Conservation (phyloP, 345 rosid genomes). For the Theobroma cacao region DNA sequence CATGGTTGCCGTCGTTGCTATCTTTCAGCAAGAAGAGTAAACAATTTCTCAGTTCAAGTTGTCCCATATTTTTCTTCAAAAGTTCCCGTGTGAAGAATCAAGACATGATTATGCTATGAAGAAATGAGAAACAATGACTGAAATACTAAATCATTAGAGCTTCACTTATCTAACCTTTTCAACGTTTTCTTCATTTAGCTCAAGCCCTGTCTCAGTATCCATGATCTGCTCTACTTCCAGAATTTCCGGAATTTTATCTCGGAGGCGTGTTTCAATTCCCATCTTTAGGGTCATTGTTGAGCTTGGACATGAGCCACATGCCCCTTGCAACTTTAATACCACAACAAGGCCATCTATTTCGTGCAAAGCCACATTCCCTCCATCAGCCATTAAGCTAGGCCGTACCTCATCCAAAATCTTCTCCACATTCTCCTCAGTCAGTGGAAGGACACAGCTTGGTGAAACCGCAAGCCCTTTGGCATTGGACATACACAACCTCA, state of each 20-base stretch:
- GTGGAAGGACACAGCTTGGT: conserved; percentile 67
- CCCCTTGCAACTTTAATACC: conserved; percentile 85
- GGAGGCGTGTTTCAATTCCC: conserved; percentile 88
- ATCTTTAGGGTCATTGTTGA: conserved; percentile 90
- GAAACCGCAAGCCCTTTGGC: conserved; percentile 44
- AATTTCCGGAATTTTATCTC: conserved; percentile 90
- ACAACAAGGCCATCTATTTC: conserved; percentile 97
- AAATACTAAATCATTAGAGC: neutral
- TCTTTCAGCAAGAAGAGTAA: neutral
- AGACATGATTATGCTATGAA: neutral
- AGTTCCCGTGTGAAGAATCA: neutral
- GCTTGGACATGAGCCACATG: conserved; percentile 98
- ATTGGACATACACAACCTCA: neutral
- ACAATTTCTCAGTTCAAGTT: neutral
- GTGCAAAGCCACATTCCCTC: conserved; percentile 90
- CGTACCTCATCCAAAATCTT: conserved; percentile 78
- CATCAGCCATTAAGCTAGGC: conserved; percentile 91
- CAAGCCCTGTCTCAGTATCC: conserved; percentile 80
- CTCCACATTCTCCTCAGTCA: conserved; percentile 95
- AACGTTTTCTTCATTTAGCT: conserved; percentile 66
- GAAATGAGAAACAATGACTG: neutral
- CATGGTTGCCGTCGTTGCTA: neutral
- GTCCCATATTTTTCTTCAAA: neutral
- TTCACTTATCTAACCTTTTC: conserved; percentile 58
- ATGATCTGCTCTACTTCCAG: conserved; percentile 83